Percentiles rank a stretch among this genome's conserved stretches.
Evolutionary conservation across 495 filamentous ascomycete genomes (phyloP).

Genomic region (Staphylotrichum tortipilum): DNA sequence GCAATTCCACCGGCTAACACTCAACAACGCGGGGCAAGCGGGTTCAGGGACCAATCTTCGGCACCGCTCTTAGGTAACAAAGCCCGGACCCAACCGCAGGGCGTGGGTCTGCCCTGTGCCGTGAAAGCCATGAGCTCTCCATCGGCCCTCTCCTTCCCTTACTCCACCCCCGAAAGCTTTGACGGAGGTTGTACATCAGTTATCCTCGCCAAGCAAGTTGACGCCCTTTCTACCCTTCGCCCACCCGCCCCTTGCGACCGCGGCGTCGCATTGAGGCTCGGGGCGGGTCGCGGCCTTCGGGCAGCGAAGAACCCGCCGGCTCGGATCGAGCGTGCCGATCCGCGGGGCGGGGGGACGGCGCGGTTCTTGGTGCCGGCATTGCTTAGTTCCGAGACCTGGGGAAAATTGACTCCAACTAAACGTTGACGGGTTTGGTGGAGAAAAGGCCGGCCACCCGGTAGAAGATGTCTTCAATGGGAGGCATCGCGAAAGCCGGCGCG

Average conservation of each 20-base stretch:
- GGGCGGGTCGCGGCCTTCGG: too few relatives aligned
- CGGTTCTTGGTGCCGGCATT: too few relatives aligned
- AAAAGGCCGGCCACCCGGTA: slow-evolving; percentile 59
- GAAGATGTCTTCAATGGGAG: slow-evolving; percentile 70
- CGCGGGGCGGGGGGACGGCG: too few relatives aligned
- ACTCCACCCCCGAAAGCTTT: background rate
- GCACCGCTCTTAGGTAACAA: background rate
- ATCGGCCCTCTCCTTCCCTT: background rate
- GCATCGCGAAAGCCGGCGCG: slow-evolving; percentile 65
- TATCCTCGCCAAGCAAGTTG: too few relatives aligned
- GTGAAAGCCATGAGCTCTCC: background rate
- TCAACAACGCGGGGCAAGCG: slow-evolving; percentile 14
- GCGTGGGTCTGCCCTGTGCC: background rate
- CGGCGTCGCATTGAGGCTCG: too few relatives aligned
- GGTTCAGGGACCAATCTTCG: slow-evolving; percentile 5
- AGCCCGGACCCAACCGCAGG: background rate
- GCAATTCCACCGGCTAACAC: slow-evolving; percentile 1
- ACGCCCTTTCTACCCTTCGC: too few relatives aligned
- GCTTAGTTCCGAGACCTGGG: too few relatives aligned
- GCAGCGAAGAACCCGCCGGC: background rate
- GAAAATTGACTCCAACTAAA: background rate
- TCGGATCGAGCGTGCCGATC: too few relatives aligned
- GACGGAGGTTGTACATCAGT: background rate
- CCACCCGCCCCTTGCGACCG: too few relatives aligned
- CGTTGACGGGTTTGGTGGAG: slow-evolving; percentile 35